phyloP scores from a whole-genome alignment of 768 basidiomycete species.

The Amanita pallidorosea region DNA sequence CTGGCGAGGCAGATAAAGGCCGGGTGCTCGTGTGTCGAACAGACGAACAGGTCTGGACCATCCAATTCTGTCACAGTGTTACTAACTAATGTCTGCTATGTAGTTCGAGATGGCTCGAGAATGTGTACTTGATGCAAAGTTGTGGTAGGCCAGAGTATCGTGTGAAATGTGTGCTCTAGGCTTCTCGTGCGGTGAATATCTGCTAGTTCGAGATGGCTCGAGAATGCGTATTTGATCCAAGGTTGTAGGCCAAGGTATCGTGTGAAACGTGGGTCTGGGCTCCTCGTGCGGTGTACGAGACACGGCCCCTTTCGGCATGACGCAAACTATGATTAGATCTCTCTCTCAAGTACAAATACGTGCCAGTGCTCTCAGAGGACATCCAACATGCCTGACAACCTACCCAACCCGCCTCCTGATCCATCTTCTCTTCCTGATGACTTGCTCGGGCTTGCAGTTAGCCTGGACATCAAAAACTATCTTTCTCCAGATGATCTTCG shows the following conservation, averaged over 20 bases:
- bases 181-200: background rate
- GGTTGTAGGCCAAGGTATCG: slow-evolving; percentile 11
- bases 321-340: background rate
- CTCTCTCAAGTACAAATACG: background rate
- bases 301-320: background rate
- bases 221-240: slow-evolving; percentile 20
- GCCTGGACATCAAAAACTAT: slow-evolving; percentile 33
- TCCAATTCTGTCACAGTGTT: background rate
- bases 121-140: slow-evolving; percentile 19
- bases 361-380: background rate
- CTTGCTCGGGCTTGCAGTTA: slow-evolving; percentile 36
- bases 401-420: slow-evolving; percentile 59
- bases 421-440: slow-evolving; percentile 55
- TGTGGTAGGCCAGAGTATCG: slow-evolving; percentile 9
- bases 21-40: slow-evolving; percentile 50
- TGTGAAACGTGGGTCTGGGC: no score
- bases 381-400: slow-evolving; percentile 24
- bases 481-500: slow-evolving; percentile 41
- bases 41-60: slow-evolving; percentile 43
- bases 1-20: slow-evolving; percentile 16
- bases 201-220: slow-evolving; percentile 30
- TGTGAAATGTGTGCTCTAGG: background rate
- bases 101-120: slow-evolving; percentile 34
- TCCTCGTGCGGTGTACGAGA: no score
- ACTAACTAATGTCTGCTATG: background rate